phyloP scores from a whole-genome alignment of 805 yeast genomes.

The Saturnispora hagleri region DNA sequence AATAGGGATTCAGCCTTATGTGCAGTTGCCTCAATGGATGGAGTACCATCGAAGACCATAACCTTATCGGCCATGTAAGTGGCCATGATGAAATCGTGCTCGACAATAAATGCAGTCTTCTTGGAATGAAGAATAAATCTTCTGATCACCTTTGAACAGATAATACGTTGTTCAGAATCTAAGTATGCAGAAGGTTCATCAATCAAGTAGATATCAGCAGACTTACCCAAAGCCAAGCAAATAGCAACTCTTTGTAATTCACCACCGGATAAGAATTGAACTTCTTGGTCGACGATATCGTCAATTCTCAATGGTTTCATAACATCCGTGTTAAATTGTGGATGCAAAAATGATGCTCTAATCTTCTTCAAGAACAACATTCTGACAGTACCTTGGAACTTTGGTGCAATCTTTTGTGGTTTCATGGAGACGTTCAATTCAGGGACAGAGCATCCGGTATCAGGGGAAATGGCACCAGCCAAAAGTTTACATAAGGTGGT shows the following conservation, averaged over 20 bases:
- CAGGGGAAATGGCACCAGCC: conserved; percentile 90
- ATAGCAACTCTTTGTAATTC: conserved; percentile 99
- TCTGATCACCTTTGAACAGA: conserved; percentile 96
- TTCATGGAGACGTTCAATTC: conserved; percentile 92
- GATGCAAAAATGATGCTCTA: conserved; percentile 85
- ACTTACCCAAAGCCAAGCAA: conserved; percentile 85
- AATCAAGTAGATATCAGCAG: conserved; percentile 92
- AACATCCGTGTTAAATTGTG: conserved; percentile 98
- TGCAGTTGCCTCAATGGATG: conserved; percentile 80
- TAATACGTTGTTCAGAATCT: conserved; percentile 99
- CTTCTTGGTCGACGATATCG: conserved; percentile 94
- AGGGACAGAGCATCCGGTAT: conserved; percentile 70
- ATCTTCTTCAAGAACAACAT: conserved; percentile 95
- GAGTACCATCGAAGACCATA: conserved; percentile 94
- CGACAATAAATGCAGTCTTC: conserved; percentile 98
- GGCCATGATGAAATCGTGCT: conserved; percentile 99
- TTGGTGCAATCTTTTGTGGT: conserved; percentile 99
- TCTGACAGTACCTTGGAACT: conserved; percentile 97
- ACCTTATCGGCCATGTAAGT: conserved; percentile 98
- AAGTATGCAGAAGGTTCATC: conserved; percentile 99
- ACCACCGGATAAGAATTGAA: conserved; percentile 97
- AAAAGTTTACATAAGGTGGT: conserved; percentile 92
- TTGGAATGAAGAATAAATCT: conserved; percentile 92
- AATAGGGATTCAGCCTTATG: conserved; percentile 85
- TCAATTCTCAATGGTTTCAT: conserved; percentile 91